Evolutionary conservation across 306 rosid genomes (phyloP).

Genomic region (Cicer bijugum): DNA sequence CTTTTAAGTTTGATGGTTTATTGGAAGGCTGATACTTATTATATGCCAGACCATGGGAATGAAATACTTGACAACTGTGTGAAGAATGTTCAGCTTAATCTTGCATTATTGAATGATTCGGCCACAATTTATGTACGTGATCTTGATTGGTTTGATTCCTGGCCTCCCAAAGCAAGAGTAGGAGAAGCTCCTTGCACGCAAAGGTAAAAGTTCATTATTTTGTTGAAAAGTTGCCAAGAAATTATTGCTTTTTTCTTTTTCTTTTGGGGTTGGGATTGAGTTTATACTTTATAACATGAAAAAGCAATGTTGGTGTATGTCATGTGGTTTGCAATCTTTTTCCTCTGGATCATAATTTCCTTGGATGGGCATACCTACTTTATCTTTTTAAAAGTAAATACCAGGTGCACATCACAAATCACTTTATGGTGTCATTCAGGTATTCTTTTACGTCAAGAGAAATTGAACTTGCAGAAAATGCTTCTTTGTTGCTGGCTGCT

Average conservation of each 20-base stretch:
- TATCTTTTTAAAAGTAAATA: slow-evolving; percentile 6
- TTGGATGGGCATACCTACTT: slow-evolving; percentile 9
- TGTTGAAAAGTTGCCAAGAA: slow-evolving; percentile 10
- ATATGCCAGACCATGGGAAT: slow-evolving; percentile 71
- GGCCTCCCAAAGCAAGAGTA: slow-evolving; percentile 69
- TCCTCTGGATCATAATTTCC: slow-evolving; percentile 22
- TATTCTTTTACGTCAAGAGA: slow-evolving; percentile 73
- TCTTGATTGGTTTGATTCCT: slow-evolving; percentile 81
- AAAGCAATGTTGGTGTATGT: slow-evolving; percentile 9
- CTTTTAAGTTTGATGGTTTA: slow-evolving; percentile 27
- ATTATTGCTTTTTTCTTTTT: slow-evolving; percentile 21
- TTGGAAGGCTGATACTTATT: slow-evolving; percentile 27
- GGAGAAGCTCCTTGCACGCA: slow-evolving; percentile 50
- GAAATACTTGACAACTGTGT: slow-evolving; percentile 84
- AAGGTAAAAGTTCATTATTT: slow-evolving; percentile 52
- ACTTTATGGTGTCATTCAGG: slow-evolving; percentile 55
- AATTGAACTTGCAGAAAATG: slow-evolving; percentile 71
- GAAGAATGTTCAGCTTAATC: slow-evolving; percentile 70
- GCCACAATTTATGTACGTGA: slow-evolving; percentile 66
- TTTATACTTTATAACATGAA: slow-evolving; percentile 21
- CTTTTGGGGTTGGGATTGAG: slow-evolving; percentile 33
- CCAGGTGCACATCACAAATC: slow-evolving; percentile 26
- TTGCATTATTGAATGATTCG: slow-evolving; percentile 52
- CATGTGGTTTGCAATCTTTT: not conserved
- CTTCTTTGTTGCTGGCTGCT: slow-evolving; percentile 83